Conservation (phyloP, 352 stramenopile genomes). For the Detonula confervacea region DNA sequence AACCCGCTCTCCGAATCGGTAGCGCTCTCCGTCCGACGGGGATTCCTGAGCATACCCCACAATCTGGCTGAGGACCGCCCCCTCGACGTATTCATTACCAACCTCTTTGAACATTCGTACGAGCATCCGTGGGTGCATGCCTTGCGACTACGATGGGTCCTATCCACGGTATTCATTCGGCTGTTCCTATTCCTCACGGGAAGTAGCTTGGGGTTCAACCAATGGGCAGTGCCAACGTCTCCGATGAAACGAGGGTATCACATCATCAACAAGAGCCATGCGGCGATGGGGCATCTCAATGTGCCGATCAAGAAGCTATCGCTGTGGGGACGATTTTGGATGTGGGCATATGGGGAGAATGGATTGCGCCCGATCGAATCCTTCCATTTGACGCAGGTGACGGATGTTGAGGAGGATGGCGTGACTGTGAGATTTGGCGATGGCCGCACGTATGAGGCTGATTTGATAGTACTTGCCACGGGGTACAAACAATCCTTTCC, state of each 20-base stretch:
- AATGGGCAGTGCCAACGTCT: background rate
- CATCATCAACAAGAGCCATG: background rate
- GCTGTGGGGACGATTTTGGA: background rate
- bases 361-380: constrained; percentile 2
- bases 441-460: constrained; percentile 10
- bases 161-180: background rate
- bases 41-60: constrained; percentile 13
- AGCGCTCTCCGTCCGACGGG: background rate
- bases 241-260: background rate
- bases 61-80: constrained; percentile 11
- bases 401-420: constrained; percentile 8
- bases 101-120: background rate
- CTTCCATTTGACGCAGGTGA: background rate
- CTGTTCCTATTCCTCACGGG: background rate
- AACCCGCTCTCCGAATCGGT: constrained; percentile 4
- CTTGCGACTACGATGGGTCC: background rate
- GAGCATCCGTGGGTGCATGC: background rate
- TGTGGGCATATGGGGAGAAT: background rate
- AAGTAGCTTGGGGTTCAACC: background rate
- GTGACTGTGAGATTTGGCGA: constrained; percentile 8
- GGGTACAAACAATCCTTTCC: constrained; percentile 16
- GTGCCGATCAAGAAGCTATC: background rate
- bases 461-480: constrained; percentile 8
- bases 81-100: constrained; percentile 18
- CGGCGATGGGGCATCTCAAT: background rate